A percentile compares a stretch with the other conserved stretches of the same genome.
Evolutionary conservation across 345 rosid genomes (phyloP).

Genomic region (Citrus glauca): DNA sequence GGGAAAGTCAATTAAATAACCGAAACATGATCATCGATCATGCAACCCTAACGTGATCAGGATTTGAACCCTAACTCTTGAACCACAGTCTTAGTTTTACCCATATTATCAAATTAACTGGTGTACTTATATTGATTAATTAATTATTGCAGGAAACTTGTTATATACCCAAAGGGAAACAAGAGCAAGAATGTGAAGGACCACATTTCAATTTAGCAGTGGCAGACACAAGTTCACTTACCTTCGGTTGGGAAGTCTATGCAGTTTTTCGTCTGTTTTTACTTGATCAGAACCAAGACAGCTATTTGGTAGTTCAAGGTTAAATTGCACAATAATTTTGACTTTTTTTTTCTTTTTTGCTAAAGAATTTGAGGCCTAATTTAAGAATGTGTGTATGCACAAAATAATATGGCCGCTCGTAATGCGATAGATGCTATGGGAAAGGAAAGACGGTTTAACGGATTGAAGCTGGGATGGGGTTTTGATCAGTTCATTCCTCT

Average conservation of each 20-base stretch:
- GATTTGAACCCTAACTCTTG: neutral
- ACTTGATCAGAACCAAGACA: slow-evolving; percentile 40
- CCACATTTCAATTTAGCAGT: slow-evolving; percentile 51
- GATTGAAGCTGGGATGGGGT: slow-evolving; percentile 35
- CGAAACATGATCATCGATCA: too few relatives aligned
- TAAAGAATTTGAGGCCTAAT: neutral
- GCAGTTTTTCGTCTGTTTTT: slow-evolving; percentile 47
- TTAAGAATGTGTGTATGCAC: neutral
- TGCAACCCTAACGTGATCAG: too few relatives aligned
- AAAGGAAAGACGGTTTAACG: slow-evolving; percentile 32
- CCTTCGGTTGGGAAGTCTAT: slow-evolving; percentile 48
- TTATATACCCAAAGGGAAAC: slow-evolving; percentile 62
- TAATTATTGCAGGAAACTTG: slow-evolving; percentile 48
- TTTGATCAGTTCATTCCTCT: slow-evolving; percentile 30
- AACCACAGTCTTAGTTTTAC: neutral
- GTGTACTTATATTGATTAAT: neutral
- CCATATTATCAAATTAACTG: too few relatives aligned
- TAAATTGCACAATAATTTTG: too few relatives aligned
- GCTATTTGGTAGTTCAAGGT: slow-evolving; percentile 35
- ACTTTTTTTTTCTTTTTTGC: neutral
- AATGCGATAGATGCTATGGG: slow-evolving; percentile 23
- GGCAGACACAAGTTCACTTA: slow-evolving; percentile 33
- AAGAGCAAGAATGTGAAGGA: slow-evolving; percentile 49
- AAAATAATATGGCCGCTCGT: neutral
- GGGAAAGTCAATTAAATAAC: too few relatives aligned